Percentiles rank a stretch among this genome's conserved stretches.
Conservation (phyloP, 768 basidiomycete genomes). For the Agaricus sinodeliciosus region DNA sequence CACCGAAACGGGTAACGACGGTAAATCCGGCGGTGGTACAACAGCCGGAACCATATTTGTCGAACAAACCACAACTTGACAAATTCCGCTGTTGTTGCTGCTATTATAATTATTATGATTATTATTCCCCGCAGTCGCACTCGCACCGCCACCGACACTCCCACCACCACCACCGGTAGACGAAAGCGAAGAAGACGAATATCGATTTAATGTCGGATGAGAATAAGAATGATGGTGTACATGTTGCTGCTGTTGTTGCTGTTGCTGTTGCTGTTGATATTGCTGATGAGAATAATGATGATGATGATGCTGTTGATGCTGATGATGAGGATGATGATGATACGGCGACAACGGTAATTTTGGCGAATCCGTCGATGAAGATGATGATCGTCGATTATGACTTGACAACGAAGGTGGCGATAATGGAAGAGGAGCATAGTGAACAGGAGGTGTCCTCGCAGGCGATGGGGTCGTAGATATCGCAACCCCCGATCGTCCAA, state of each 20-base stretch:
- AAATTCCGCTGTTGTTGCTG: background rate
- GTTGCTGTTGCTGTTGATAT: no score
- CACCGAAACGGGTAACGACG: conserved; percentile 54
- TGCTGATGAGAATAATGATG: background rate
- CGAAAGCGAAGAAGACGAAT: background rate
- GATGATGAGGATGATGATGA: background rate
- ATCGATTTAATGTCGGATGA: background rate
- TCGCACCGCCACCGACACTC: no score
- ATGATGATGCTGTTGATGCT: background rate
- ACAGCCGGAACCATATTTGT: conserved; percentile 62
- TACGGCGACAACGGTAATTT: background rate
- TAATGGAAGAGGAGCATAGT: background rate
- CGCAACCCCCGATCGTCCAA: conserved; percentile 7
- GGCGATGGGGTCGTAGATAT: background rate
- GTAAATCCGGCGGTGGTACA: conserved; percentile 38
- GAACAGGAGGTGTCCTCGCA: background rate
- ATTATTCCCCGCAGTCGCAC: no score
- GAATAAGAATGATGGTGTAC: background rate
- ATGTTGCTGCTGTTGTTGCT: no score
- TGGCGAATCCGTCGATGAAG: background rate
- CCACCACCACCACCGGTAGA: no score
- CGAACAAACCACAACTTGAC: conserved; percentile 44
- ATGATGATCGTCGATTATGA: background rate
- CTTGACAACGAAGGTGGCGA: background rate
- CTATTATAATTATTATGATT: no score